These are phyloP conservation scores for Spergularia marina DNA, from an alignment of 148 eudicot genomes.

Conservation along the genomic window DNA sequence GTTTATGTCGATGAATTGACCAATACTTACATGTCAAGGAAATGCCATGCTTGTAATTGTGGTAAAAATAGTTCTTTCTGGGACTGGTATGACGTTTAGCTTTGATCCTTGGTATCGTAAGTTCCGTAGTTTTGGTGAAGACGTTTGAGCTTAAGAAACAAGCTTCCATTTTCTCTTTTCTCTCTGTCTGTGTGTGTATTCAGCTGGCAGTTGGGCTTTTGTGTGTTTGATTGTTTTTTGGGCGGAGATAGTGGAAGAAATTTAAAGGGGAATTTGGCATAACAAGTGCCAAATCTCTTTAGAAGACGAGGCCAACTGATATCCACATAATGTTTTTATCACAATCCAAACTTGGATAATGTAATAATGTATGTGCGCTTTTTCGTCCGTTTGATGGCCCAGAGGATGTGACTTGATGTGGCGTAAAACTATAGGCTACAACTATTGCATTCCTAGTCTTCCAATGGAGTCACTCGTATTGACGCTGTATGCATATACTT, in stretches of 20 bases:
- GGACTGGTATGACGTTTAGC: conserved; percentile 29
- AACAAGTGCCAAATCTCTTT: neutral
- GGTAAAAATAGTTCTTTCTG: conserved; percentile 19
- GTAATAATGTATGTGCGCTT: conserved; percentile 10
- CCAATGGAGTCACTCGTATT: neutral
- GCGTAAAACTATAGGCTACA: conserved; percentile 11
- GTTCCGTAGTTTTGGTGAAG: conserved; percentile 40
- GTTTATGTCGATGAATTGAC: neutral
- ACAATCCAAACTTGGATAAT: conserved; percentile 25
- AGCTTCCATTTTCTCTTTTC: conserved; percentile 50
- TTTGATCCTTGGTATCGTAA: conserved; percentile 31
- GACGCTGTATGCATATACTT: no score
- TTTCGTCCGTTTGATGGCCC: conserved; percentile 7
- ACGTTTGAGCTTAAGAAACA: conserved; percentile 63
- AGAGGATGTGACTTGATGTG: conserved; percentile 24
- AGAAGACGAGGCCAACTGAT: conserved; percentile 13
- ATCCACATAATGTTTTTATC: conserved; percentile 11
- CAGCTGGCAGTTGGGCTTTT: neutral
- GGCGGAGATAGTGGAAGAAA: neutral
- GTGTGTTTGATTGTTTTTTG: neutral
- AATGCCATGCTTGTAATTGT: conserved; percentile 26
- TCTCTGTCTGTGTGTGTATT: neutral
- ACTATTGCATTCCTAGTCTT: neutral
- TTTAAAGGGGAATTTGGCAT: conserved; percentile 1
- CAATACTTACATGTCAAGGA: conserved; percentile 48